Evolutionary conservation across 306 rosid genomes (phyloP).

Genomic region (Boehmeria nivea): DNA sequence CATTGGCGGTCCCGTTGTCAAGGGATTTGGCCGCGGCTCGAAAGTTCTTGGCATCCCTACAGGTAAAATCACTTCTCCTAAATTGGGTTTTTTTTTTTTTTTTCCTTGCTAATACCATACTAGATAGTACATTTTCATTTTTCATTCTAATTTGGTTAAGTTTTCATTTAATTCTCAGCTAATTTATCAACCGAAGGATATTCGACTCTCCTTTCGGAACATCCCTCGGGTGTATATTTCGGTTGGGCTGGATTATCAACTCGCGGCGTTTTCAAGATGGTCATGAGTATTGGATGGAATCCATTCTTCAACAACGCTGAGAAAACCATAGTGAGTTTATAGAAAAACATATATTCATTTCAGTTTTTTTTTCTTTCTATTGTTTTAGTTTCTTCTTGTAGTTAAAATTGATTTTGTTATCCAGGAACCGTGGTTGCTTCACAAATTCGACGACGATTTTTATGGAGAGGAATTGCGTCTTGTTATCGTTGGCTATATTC

Average conservation of each 20-base stretch:
- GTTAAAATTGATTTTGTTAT: constrained; percentile 12
- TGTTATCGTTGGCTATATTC: constrained; percentile 83
- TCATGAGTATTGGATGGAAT: constrained; percentile 94
- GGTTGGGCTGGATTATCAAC: constrained; percentile 83
- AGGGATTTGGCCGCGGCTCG: constrained; percentile 96
- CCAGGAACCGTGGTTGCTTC: constrained; percentile 98
- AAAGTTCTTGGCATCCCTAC: constrained; percentile 94
- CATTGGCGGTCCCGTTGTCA: constrained; percentile 82
- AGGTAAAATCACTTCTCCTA: too few relatives aligned
- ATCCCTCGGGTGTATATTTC: constrained; percentile 86
- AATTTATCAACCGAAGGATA: constrained; percentile 66
- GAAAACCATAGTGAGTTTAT: constrained; percentile 70
- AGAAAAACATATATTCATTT: constrained; percentile 10
- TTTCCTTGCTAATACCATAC: too few relatives aligned
- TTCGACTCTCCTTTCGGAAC: constrained; percentile 58
- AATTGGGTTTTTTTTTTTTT: too few relatives aligned
- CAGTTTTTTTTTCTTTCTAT: not conserved
- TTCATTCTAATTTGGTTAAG: constrained; percentile 10
- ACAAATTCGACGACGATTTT: constrained; percentile 66
- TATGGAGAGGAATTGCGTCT: constrained; percentile 77
- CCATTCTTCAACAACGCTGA: constrained; percentile 81
- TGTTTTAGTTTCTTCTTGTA: constrained; percentile 3
- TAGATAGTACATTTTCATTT: constrained; percentile 3
- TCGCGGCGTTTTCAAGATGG: constrained; percentile 81
- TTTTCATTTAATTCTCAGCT: too few relatives aligned